Conservation (phyloP, 345 rosid species). For the Populus nigra region DNA sequence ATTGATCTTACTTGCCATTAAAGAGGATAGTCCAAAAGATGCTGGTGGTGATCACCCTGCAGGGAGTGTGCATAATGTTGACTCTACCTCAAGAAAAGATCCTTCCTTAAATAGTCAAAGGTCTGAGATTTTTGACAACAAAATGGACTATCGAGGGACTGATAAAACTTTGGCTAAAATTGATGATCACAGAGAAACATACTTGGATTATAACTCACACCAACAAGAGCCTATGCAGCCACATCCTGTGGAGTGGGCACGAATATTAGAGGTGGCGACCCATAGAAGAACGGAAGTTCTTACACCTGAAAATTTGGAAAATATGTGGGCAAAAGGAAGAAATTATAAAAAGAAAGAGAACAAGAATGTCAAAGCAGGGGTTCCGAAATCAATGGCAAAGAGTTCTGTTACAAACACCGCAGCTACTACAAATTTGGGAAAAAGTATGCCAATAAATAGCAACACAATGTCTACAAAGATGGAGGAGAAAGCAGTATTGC, state of each 20-base stretch:
- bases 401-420: slow-evolving; percentile 21
- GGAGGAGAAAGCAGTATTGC: slow-evolving; percentile 40
- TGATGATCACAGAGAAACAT: slow-evolving; percentile 30
- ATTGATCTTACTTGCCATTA: slow-evolving; percentile 52
- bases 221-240: slow-evolving; percentile 42
- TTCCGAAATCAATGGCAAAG: slow-evolving; percentile 28
- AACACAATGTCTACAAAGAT: slow-evolving; percentile 30
- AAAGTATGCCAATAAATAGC: slow-evolving; percentile 28
- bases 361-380: slow-evolving; percentile 38
- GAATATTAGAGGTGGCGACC: slow-evolving; percentile 71
- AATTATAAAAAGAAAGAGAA: slow-evolving; percentile 76
- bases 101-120: slow-evolving; percentile 29
- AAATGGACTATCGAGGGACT: slow-evolving; percentile 28
- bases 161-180: slow-evolving; percentile 32
- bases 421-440: slow-evolving; percentile 23
- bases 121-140: background rate
- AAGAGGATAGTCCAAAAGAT: slow-evolving; percentile 41
- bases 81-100: slow-evolving; percentile 27
- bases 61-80: slow-evolving; percentile 32
- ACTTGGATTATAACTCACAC: slow-evolving; percentile 20
- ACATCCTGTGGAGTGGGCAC: slow-evolving; percentile 75
- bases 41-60: slow-evolving; percentile 43
- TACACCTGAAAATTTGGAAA: slow-evolving; percentile 94
- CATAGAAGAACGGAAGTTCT: slow-evolving; percentile 96
- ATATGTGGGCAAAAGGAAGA: slow-evolving; percentile 98